Evolutionary conservation across 805 yeast species (phyloP), one percentile per base, ranked within the genome.

Genomic region (Kodamaea hsintzibuensis): DNA sequence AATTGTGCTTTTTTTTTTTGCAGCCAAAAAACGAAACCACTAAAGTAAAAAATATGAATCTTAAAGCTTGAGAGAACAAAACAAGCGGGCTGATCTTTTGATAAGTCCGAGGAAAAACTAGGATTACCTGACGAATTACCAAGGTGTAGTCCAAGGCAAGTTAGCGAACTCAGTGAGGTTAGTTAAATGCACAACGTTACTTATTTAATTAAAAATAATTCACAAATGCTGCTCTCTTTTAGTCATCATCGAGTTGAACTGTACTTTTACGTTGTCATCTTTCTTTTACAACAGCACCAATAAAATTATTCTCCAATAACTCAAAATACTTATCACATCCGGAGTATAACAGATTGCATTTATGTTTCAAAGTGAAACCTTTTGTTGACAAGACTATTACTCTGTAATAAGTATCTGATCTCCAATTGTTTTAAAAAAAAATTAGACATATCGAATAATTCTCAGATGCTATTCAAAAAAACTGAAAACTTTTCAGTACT

Each of bases 1-100:
- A n/a, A 8, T 14, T 14, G 18, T 3, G 18, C 19, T 27, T 12
- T 37, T 35, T 35, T 47, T 17, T 25, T 44, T 25, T 16, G 12
- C 30, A 18, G 16, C 33, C 47, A 17, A 33, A 19, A 50, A 45
- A 50, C 52, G 39, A 50, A 50, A 50, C 52, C 52, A 50, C 43
- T 50, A 50, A 50, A 50, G 25, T 18, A 35, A 37, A 35, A 17
- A 35, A 35, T 3, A 35, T 9, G 44, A 12, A 8, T 17, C 16
- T n/a, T 39, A 13, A 27, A 7, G 27, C 48, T 16, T 30, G 22
- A 30, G 48, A 45, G 25, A 45, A 30, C 4, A 22, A 9, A 27
- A 13, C 35, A 30, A 30, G 35, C 35, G 8, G 3, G 35, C 4
- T 2, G 10, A 9, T 8, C 35, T 2, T 5, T 30, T 30, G 35